phyloP scores from a whole-genome alignment of 1,139 yeast genomes.

The Casaregolazyma suthepensis region DNA sequence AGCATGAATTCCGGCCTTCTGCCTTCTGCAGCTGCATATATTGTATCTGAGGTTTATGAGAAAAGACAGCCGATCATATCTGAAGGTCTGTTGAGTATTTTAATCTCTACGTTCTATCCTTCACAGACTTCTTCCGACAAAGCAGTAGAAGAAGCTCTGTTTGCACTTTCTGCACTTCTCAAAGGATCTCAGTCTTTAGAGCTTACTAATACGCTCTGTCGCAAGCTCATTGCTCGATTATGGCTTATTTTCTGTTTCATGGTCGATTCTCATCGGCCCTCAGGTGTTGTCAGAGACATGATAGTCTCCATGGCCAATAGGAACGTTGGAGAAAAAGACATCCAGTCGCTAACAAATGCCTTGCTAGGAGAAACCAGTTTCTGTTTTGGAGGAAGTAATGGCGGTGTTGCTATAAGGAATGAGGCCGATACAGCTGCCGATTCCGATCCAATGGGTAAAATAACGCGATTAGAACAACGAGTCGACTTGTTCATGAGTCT shows the following conservation, averaged over 20 bases:
- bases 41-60: constrained; percentile 48
- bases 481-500: constrained; percentile 44
- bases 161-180: constrained; percentile 57
- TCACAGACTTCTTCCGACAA: constrained; percentile 32
- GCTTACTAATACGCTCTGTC: constrained; percentile 9
- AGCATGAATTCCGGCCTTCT: constrained; percentile 14
- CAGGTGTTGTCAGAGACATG: constrained; percentile 31
- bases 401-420: constrained; percentile 44
- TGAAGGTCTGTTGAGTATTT: constrained; percentile 48
- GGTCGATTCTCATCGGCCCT: constrained; percentile 32
- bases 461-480: constrained; percentile 46
- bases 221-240: constrained; percentile 23
- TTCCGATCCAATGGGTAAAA: constrained; percentile 24
- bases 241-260: constrained; percentile 62
- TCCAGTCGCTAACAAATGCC: constrained; percentile 25
- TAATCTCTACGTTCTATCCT: background rate
- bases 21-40: constrained; percentile 53
- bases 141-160: constrained; percentile 55
- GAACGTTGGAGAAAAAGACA: background rate
- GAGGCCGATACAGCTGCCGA: background rate
- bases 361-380: constrained; percentile 43
- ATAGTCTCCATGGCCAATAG: constrained; percentile 11
- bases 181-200: constrained; percentile 40
- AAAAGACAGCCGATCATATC: constrained; percentile 47
- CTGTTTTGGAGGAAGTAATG: constrained; percentile 52